A percentile compares a stretch with the other conserved stretches of the same genome.
Evolutionary conservation across 352 stramenopile genomes (phyloP).

Genomic region (Phytophthora sansomeana): DNA sequence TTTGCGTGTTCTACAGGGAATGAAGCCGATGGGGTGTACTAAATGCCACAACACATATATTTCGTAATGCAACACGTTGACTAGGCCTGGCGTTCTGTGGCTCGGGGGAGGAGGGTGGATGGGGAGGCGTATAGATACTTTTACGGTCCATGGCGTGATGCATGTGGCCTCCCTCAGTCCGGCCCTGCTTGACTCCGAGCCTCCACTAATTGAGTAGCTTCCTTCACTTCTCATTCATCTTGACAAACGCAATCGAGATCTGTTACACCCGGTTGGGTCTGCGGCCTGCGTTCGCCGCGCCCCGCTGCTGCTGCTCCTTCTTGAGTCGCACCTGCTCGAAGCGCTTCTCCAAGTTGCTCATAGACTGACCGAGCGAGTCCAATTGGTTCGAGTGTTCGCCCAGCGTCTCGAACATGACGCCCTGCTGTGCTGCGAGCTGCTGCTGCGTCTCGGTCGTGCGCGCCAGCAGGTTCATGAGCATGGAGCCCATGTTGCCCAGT

Average conservation of each 20-base stretch:
- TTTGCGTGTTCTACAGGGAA: background rate
- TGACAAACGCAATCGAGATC: constrained; percentile 1
- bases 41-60: constrained; percentile 50
- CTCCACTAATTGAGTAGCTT: constrained; percentile 28
- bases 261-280: constrained; percentile 41
- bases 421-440: constrained; percentile 84
- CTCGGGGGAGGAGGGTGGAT: background rate
- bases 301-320: constrained; percentile 50
- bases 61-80: constrained; percentile 51
- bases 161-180: constrained; percentile 33
- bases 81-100: constrained; percentile 21
- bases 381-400: constrained; percentile 86
- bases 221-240: constrained; percentile 23
- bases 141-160: constrained; percentile 39
- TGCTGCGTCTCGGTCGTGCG: constrained; percentile 88
- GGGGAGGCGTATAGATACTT: constrained; percentile 48
- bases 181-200: constrained; percentile 16
- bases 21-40: constrained; percentile 3
- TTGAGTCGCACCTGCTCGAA: constrained; percentile 85
- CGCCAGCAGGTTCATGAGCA: constrained; percentile 90
- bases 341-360: constrained; percentile 78
- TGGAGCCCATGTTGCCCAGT: constrained; percentile 87
- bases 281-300: constrained; percentile 30
- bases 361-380: constrained; percentile 75
- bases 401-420: constrained; percentile 89